Evolutionary conservation across 2,329 filamentous ascomycete species (phyloP), one percentile per base, ranked within the genome.

Genomic region (Falciphora oryzae): DNA sequence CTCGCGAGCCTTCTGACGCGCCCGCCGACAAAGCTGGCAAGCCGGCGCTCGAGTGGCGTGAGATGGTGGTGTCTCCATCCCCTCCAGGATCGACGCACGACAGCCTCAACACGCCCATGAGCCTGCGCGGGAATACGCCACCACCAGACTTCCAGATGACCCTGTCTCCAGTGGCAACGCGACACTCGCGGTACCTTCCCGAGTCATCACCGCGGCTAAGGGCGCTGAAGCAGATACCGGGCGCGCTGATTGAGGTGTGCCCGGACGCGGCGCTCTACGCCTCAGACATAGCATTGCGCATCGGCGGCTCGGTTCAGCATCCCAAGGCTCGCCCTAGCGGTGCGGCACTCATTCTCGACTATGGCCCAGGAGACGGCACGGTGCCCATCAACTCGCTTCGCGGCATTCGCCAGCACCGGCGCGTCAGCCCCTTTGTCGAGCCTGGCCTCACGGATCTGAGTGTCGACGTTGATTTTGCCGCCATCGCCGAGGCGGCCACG

Each of bases 291-390:
- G 92, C 95, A 7, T 78, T 83, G 16, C 88, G 92, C 64, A 96
- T 99, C 71, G 94, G 94, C 63, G 92, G 92, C 63, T 81, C 84
- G 0, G 65, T 76, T 1, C 70, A 79, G 56, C 69, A 81, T 7
- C 78, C 81, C 0, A 93, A 92, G 73, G 69, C 80, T 0, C 74
- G 73, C 0, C 87, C 93, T 1, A 89, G 88, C 0, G 95, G 95
- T 62, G 95, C 93, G 11, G 95, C 94, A 0, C 82, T 99, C n/a
- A 92, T 99, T 70, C 86, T 99, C 59, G 95, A 99, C 79, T 99
- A 99, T 77, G 95, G 95, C 25, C 90, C 94, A 5, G 77, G 86
- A 3, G 82, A 87, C 65, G 75, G 75, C 70, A 90, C 81, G 0
- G 88, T 99, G 61, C 95, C 95, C 3, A 81, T 90, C 66, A 96